Evolutionary conservation across 129 eudicot species (phyloP).

Genomic region (Centrapalus pauciflorus): DNA sequence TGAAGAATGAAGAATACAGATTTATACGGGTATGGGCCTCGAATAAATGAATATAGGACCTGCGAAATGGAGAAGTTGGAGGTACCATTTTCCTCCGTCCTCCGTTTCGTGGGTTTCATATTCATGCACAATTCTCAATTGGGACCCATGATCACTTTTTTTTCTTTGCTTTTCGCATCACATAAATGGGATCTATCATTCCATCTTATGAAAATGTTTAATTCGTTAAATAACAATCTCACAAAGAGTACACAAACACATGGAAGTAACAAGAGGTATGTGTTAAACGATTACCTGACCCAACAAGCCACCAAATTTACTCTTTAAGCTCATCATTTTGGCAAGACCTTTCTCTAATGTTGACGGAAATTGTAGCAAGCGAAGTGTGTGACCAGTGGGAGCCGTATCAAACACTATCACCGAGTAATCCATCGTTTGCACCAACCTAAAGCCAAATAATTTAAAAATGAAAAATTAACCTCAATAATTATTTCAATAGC

Average conservation of each 20-base stretch:
- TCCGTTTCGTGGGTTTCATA: neutral
- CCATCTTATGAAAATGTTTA: neutral
- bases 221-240: neutral
- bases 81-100: neutral
- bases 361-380: constrained; percentile 86
- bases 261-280: too few species aligned
- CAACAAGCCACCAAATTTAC: constrained; percentile 84
- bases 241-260: neutral
- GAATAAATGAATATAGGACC: neutral
- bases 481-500: neutral
- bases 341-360: constrained; percentile 93
- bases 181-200: neutral
- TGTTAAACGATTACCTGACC: constrained; percentile 71
- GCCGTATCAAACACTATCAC: constrained; percentile 98
- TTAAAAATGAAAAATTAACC: neutral
- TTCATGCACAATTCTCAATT: neutral
- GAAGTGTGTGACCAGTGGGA: constrained; percentile 99
- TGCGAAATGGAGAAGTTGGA: neutral
- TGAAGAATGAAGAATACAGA: too few species aligned
- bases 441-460: constrained; percentile 44
- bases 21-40: too few species aligned
- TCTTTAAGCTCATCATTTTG: constrained; percentile 84
- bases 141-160: neutral
- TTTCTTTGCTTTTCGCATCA: neutral
- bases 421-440: constrained; percentile 98